Base-by-base conservation (phyloP, 2,329 filamentous ascomycete genomes). In the Cryoendolithus antarcticus region DNA sequence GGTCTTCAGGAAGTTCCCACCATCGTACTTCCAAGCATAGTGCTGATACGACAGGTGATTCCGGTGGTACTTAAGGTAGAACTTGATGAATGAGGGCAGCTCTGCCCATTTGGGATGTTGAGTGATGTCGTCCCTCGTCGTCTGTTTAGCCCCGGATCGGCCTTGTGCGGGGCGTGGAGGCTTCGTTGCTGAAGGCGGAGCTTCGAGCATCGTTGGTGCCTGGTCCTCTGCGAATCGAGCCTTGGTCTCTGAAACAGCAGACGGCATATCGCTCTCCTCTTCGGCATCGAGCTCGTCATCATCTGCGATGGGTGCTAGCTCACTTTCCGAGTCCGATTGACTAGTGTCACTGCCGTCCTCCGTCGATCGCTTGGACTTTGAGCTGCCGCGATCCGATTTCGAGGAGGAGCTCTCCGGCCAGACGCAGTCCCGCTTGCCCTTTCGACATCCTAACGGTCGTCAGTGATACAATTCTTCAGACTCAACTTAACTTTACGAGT, bases 341-440 rank as follows among this genome's bases (percentile, higher is more conserved):
- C n/a, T 62, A 62, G 37, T 65, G 67, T 42, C 64, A 67, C 10
- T 65, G 47, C 62, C 67, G 9, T 67, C 68, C 12, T 56, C 61
- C 11, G 60, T 62, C 11, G 61, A 61, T 32, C 62, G 56, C 34
- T 65, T 66, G 19, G 59, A 52, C 48, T 69, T 74, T 46, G 59
- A 54, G 30, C 58, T 61, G 45, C 62, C 64, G 39, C 63, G 43
- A 45, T 67, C 69, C 31, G 66, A 56, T 37, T 67, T 63, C 32
- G 65, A 57, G 34, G 75, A 65, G 19, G 66, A 59, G 33, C 79
- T 66, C 35, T 89, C 85, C 2, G 91, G 89, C 58, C 95, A 98
- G 42, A 82, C 71, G 59, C 91, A 98, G 48, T 93, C 85, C 62
- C 91, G 75, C 50, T 79, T 83, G 36, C 89, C 91, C 62, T 96